Conservation (phyloP, 1,139 yeast genomes). For the Meyerozyma athensensis region DNA sequence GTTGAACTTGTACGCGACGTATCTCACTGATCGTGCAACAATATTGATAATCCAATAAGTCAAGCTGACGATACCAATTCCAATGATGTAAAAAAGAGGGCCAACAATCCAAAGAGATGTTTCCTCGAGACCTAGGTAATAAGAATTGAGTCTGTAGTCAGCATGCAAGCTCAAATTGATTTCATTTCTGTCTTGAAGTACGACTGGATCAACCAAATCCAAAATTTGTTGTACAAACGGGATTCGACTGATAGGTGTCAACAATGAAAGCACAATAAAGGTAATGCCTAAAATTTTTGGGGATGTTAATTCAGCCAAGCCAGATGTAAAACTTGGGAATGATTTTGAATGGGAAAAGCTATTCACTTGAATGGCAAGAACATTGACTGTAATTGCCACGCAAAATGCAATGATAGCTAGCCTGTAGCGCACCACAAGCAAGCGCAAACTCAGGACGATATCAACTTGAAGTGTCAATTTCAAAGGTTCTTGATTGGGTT, state of each 20-base stretch:
- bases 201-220: slow-evolving; percentile 54
- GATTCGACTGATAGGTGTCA: slow-evolving; percentile 34
- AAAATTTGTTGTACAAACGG: slow-evolving; percentile 18
- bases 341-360: slow-evolving; percentile 31
- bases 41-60: slow-evolving; percentile 11
- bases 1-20: too few relatives aligned
- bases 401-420: slow-evolving; percentile 59
- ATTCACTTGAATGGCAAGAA: slow-evolving; percentile 43
- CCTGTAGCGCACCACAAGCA: slow-evolving; percentile 60
- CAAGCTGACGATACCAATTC: slow-evolving; percentile 23
- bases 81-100: slow-evolving; percentile 48
- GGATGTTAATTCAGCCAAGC: slow-evolving; percentile 30
- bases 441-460: slow-evolving; percentile 42
- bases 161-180: slow-evolving; percentile 22
- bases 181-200: slow-evolving; percentile 34
- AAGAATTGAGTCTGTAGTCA: slow-evolving; percentile 30
- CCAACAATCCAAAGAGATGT: slow-evolving; percentile 54
- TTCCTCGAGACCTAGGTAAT: slow-evolving; percentile 67
- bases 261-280: slow-evolving; percentile 17
- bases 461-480: slow-evolving; percentile 36
- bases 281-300: slow-evolving; percentile 17
- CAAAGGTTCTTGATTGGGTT: slow-evolving; percentile 19
- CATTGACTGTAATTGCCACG: slow-evolving; percentile 40
- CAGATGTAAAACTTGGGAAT: slow-evolving; percentile 50
- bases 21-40: slow-evolving; percentile 10